Evolutionary conservation across 2,329 filamentous ascomycete genomes (phyloP).

Genomic region (Cadophora sp.): DNA sequence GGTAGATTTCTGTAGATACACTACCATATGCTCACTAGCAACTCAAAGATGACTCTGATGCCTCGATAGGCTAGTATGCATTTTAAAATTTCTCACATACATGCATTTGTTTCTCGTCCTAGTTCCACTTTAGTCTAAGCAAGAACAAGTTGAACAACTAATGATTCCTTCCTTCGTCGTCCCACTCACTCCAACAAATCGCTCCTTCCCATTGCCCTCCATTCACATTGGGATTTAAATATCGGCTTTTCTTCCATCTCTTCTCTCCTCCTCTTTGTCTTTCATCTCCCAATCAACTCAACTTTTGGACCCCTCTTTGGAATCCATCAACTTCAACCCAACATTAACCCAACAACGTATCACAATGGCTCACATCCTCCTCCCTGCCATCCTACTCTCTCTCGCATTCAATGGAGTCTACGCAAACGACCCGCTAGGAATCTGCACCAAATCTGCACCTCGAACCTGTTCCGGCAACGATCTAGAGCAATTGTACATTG

Average conservation of each 20-base stretch:
- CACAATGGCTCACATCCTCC: not conserved
- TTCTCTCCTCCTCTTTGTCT: not conserved
- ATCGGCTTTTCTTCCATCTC: not conserved
- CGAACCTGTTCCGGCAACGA: slow-evolving; percentile 2
- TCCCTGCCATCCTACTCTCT: not conserved
- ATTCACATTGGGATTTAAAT: not conserved
- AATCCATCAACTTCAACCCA: not conserved
- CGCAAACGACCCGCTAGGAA: not conserved
- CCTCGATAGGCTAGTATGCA: too few species aligned
- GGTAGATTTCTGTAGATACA: too few species aligned
- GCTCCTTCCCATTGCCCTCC: not conserved
- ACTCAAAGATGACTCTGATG: too few species aligned
- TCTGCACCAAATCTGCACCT: not conserved
- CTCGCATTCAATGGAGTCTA: not conserved
- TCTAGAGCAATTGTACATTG: not conserved
- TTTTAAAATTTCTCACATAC: too few species aligned
- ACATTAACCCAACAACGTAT: not conserved
- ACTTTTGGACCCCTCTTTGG: not conserved
- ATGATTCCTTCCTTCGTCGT: too few species aligned
- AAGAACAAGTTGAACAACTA: too few species aligned
- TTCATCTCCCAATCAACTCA: slow-evolving; percentile 1
- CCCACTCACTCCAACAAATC: not conserved
- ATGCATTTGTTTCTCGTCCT: too few species aligned
- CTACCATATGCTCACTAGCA: too few species aligned
- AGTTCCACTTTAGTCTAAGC: too few species aligned